Evolutionary conservation across 163 green algal genomes (phyloP).

Genomic region (Scenedesmus sp.): DNA sequence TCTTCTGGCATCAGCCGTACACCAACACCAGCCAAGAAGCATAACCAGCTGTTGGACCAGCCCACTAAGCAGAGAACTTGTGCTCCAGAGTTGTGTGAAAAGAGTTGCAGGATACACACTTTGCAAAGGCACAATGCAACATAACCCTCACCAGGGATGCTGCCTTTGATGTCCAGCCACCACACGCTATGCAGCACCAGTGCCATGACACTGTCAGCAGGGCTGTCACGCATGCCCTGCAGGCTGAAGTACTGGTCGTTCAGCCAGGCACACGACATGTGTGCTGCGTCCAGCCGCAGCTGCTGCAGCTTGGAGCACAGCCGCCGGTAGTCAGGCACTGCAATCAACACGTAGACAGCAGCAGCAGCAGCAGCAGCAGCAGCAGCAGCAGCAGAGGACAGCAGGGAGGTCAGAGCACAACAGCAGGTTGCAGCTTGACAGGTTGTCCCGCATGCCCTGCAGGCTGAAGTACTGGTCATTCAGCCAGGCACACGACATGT

Average conservation of each 20-base stretch:
- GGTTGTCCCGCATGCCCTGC: background rate
- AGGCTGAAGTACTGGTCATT: background rate
- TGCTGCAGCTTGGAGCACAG: constrained; percentile 8
- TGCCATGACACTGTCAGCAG: constrained; percentile 7
- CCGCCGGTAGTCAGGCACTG: constrained; percentile 28
- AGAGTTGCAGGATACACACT: background rate
- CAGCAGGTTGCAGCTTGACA: background rate
- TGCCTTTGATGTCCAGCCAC: constrained; percentile 17
- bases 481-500: background rate
- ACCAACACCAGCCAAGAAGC: too few relatives aligned
- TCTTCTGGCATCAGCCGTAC: too few relatives aligned
- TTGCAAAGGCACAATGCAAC: background rate
- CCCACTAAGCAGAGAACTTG: too few relatives aligned
- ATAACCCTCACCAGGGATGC: background rate
- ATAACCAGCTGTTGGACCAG: too few relatives aligned
- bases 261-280: background rate
- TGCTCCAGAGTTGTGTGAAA: too few relatives aligned
- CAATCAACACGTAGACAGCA: background rate
- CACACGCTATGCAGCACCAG: constrained; percentile 10
- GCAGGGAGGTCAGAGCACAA: background rate
- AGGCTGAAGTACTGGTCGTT: constrained; percentile 1
- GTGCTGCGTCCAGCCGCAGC: constrained; percentile 23
- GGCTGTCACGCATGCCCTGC: background rate
- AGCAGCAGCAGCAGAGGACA: background rate
- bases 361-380: background rate